These are phyloP conservation scores for Skeletonema potamos DNA, from an alignment of 108 stramenopile species.

Conservation along the genomic window DNA sequence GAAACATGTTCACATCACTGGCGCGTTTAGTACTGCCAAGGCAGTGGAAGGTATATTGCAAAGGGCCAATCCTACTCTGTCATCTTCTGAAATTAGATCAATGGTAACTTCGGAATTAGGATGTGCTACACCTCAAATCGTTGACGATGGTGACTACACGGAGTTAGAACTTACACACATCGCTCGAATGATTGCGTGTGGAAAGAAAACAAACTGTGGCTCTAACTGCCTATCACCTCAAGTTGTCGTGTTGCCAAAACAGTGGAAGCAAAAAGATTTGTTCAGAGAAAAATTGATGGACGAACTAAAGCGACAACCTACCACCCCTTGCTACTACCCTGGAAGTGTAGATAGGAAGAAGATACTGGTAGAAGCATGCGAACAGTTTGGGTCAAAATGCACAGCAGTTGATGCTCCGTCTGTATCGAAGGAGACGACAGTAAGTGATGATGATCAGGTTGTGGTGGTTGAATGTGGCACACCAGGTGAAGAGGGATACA, in stretches of 20 bases:
- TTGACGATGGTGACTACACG: slow-evolving; percentile 12
- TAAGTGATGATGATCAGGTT: slow-evolving; percentile 7
- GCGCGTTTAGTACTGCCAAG: background rate
- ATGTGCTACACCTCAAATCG: slow-evolving; percentile 12
- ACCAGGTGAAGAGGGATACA: slow-evolving; percentile 16
- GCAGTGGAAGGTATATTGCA: slow-evolving; percentile 6
- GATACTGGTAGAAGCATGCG: slow-evolving; percentile 1
- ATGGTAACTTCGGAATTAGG: slow-evolving; percentile 31
- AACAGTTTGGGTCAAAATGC: background rate
- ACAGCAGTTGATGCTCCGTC: slow-evolving; percentile 7
- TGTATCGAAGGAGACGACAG: background rate
- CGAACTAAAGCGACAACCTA: slow-evolving; percentile 13
- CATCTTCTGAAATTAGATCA: background rate
- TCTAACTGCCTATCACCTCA: slow-evolving; percentile 34
- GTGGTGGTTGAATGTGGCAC: slow-evolving; percentile 17
- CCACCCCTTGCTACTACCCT: slow-evolving; percentile 30
- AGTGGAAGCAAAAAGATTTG: slow-evolving; percentile 17
- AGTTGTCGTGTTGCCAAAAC: slow-evolving; percentile 20
- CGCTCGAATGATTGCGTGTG: slow-evolving; percentile 4
- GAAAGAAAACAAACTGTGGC: slow-evolving; percentile 29
- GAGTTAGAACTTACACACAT: background rate
- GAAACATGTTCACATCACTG: slow-evolving; percentile 30
- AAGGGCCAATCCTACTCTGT: background rate
- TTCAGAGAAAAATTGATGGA: slow-evolving; percentile 8
- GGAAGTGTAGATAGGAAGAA: slow-evolving; percentile 14